phyloP scores from a whole-genome alignment of 1,284 basidiomycete genomes.

The Porogramme epimiltina region DNA sequence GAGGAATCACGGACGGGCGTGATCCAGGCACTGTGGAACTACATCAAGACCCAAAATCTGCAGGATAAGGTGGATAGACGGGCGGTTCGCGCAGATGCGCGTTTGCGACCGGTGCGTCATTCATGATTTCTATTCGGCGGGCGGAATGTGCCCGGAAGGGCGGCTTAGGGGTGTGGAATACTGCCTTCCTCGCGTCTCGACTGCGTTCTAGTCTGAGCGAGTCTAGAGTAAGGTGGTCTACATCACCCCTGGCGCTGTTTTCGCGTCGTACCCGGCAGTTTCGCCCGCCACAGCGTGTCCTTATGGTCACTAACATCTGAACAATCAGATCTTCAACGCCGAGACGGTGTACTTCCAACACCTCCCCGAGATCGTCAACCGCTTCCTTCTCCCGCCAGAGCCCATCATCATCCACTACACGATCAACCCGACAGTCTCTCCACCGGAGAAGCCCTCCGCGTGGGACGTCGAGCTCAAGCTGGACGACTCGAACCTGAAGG shows the following conservation, averaged over 20 bases:
- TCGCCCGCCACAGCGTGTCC: no score
- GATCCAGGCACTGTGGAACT: slow-evolving; percentile 88
- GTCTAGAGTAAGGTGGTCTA: no score
- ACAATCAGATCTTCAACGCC: slow-evolving; percentile 66
- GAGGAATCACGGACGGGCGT: slow-evolving; percentile 87
- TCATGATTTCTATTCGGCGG: not conserved
- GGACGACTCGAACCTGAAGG: slow-evolving; percentile 80
- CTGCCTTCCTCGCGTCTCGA: not conserved
- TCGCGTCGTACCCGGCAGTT: no score
- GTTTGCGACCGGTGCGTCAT: slow-evolving; percentile 58
- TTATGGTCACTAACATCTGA: not conserved
- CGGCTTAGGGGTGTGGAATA: no score
- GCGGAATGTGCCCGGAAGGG: no score
- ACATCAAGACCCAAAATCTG: slow-evolving; percentile 85
- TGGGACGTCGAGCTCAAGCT: slow-evolving; percentile 92
- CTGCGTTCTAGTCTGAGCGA: no score
- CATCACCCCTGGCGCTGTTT: no score
- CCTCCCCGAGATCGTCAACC: slow-evolving; percentile 86
- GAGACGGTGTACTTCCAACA: slow-evolving; percentile 78
- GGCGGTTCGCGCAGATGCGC: slow-evolving; percentile 76
- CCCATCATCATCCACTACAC: slow-evolving; percentile 87
- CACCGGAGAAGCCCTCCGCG: slow-evolving; percentile 66
- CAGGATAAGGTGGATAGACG: slow-evolving; percentile 91
- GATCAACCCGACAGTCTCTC: slow-evolving; percentile 57
- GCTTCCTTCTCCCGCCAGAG: slow-evolving; percentile 77